Evolutionary conservation across 148 eudicot genomes (phyloP).

Genomic region (Chenopodium berlandieri): DNA sequence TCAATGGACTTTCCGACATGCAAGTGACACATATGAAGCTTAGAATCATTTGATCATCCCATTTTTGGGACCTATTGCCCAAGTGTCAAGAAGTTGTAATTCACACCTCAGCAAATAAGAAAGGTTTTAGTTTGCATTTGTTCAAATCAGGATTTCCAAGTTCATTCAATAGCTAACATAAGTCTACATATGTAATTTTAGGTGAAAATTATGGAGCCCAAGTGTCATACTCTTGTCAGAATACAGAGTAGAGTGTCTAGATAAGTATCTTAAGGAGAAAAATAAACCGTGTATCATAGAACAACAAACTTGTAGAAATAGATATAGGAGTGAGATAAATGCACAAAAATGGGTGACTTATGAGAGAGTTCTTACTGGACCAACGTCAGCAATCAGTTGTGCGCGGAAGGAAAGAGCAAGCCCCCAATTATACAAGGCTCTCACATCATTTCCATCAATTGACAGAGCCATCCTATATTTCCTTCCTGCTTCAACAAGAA

Average conservation of each 20-base stretch:
- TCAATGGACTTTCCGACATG: background rate
- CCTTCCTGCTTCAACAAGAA: constrained; percentile 86
- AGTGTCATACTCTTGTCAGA: background rate
- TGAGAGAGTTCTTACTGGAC: constrained; percentile 65
- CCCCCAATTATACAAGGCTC: constrained; percentile 98
- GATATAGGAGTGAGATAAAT: background rate
- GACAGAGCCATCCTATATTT: constrained; percentile 74
- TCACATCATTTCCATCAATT: constrained; percentile 82
- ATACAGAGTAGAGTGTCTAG: background rate
- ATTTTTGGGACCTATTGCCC: too few relatives aligned
- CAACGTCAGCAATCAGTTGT: constrained; percentile 90
- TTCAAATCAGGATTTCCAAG: background rate
- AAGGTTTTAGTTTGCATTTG: background rate
- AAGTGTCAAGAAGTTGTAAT: background rate
- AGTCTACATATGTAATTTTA: too few relatives aligned
- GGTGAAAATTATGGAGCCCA: background rate
- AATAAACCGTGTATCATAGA: background rate
- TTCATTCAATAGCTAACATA: too few relatives aligned
- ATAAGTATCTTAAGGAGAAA: background rate
- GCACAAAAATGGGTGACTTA: background rate
- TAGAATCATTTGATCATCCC: background rate
- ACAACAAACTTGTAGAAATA: background rate
- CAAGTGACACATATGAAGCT: background rate
- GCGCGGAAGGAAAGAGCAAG: constrained; percentile 92
- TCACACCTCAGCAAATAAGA: background rate